Evolutionary conservation across 1,139 yeast species (phyloP).

Genomic region (Pneumocystis murina): DNA sequence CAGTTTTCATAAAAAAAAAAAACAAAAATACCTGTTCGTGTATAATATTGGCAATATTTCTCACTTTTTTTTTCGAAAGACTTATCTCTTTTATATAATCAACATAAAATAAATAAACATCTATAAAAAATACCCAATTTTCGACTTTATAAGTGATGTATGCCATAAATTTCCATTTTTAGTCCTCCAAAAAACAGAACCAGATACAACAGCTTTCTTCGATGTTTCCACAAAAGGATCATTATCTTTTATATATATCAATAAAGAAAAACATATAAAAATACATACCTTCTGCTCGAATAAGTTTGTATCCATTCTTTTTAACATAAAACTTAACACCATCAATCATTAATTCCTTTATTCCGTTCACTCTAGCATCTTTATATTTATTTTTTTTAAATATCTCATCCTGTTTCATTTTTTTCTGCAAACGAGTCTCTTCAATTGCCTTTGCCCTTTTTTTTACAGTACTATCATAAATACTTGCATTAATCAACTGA

Average conservation of each 20-base stretch:
- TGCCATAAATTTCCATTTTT: background rate
- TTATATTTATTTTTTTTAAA: background rate
- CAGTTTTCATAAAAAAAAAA: background rate
- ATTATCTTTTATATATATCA: background rate
- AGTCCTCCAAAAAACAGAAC: background rate
- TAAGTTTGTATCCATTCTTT: slow-evolving; percentile 7
- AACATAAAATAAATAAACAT: background rate
- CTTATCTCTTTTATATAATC: background rate
- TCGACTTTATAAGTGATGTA: background rate
- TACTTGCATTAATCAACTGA: background rate
- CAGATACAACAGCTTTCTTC: background rate
- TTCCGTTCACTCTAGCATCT: slow-evolving; percentile 4
- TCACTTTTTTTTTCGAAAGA: background rate
- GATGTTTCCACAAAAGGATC: background rate
- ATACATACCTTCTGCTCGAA: background rate
- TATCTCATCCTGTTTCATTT: background rate
- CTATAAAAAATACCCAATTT: background rate
- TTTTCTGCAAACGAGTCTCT: background rate
- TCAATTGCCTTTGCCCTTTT: background rate
- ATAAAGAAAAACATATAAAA: background rate
- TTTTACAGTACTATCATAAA: background rate
- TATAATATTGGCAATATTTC: background rate
- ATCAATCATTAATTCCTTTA: slow-evolving; percentile 8
- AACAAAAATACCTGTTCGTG: background rate
- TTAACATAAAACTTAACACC: slow-evolving; percentile 11